Evolutionary conservation across 345 rosid genomes (phyloP).

Genomic region (Pistacia atlantica): DNA sequence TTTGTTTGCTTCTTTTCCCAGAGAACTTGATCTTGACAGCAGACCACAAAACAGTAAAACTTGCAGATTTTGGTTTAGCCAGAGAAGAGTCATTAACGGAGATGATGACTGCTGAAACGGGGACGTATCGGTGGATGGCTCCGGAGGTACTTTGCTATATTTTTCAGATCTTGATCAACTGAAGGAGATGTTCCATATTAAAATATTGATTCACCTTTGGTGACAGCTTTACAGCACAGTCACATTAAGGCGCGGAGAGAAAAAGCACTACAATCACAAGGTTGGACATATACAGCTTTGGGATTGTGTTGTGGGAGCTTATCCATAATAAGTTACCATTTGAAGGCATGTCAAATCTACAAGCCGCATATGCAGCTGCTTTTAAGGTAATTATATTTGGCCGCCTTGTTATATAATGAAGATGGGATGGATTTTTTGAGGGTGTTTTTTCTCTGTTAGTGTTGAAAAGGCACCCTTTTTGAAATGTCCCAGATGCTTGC

Average conservation of each 20-base stretch:
- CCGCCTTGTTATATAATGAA: constrained; percentile 1
- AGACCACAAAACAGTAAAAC: constrained; percentile 85
- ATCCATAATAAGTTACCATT: constrained; percentile 93
- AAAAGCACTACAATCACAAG: constrained; percentile 93
- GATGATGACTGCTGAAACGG: constrained; percentile 99
- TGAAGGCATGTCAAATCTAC: constrained; percentile 99
- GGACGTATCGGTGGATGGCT: constrained; percentile 99
- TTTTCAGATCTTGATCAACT: not conserved
- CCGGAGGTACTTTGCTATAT: constrained; percentile 66
- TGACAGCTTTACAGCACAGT: constrained; percentile 95
- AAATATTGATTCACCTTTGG: constrained; percentile 17
- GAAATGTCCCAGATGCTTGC: constrained; percentile 6
- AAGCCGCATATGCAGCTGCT: constrained; percentile 99
- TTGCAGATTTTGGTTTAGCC: constrained; percentile 97
- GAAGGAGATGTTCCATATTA: constrained; percentile 1
- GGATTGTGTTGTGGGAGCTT: constrained; percentile 98
- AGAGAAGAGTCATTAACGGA: constrained; percentile 98
- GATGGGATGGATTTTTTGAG: not conserved
- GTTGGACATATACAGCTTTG: constrained; percentile 98
- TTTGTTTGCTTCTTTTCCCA: constrained; percentile 36
- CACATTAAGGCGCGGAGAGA: constrained; percentile 94
- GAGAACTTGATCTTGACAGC: constrained; percentile 91
- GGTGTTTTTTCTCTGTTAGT: not conserved
- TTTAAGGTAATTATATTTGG: constrained; percentile 60
- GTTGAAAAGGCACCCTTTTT: not conserved